Conservation (phyloP, 768 basidiomycete genomes). For the Russula lepida region DNA sequence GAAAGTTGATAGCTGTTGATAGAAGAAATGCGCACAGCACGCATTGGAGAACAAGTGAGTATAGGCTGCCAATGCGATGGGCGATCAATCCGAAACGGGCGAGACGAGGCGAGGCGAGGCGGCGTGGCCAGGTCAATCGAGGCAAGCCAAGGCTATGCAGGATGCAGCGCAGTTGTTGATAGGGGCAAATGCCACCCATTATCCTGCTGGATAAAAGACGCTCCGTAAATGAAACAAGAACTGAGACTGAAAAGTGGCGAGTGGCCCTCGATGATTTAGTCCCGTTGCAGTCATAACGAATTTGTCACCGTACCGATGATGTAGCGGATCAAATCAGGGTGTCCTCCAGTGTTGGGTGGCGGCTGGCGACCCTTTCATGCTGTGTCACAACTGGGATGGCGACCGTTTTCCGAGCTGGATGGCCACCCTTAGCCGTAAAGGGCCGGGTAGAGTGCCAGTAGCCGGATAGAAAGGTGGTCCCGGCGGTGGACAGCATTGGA, state of each 20-base stretch:
- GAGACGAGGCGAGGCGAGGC: not conserved
- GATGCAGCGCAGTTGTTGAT: constrained; percentile 4
- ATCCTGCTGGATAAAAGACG: constrained; percentile 2
- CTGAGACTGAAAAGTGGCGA: not conserved
- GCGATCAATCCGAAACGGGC: constrained; percentile 2
- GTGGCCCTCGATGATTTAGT: not conserved
- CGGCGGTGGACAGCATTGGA: not conserved
- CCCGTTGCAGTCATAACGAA: not conserved
- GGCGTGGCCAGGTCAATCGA: not conserved
- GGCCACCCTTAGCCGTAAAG: not conserved
- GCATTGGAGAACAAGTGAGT: constrained; percentile 4
- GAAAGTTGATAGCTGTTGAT: not conserved
- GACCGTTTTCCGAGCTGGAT: not conserved
- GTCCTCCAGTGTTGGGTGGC: not conserved
- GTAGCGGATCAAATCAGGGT: not conserved
- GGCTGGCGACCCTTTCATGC: not conserved
- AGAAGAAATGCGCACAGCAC: constrained; percentile 15
- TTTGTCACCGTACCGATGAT: not conserved
- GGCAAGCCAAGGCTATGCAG: constrained; percentile 5
- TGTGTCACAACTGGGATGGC: not conserved
- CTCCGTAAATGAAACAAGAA: not conserved
- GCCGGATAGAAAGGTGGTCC: not conserved
- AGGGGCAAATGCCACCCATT: not conserved
- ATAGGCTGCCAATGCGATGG: not conserved
- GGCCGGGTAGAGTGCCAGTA: not conserved